Evolutionary conservation across 768 basidiomycete species (phyloP), one percentile per base, ranked within the genome.

Genomic region (Fomitopsis serialis): DNA sequence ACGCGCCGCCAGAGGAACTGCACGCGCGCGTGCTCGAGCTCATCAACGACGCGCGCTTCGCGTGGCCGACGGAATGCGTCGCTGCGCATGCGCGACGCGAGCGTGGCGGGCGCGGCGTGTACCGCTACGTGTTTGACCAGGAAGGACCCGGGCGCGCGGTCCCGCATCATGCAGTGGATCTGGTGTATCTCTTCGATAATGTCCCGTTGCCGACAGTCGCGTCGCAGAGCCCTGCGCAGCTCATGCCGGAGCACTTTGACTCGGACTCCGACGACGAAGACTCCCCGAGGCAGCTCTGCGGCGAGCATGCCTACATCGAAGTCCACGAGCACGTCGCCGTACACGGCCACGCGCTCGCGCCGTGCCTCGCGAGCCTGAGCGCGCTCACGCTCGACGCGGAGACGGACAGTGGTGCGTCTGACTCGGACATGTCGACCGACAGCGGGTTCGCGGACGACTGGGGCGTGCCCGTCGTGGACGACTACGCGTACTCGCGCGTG

Each of bases 71-170:
- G 1, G 83, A 91, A 23, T 80, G 82, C 56, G 70, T 85, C 34
- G 78, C 77, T 2, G 70, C 76, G 48, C 75, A 74, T 50, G 76
- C 79, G 1, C 74, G 74, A 50, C 71, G 67, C 17, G 78, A 75
- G 45, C 72, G 79, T 2, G 75, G 76, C 13, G 85, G 81, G 1
- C 72, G 72, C 37, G 78, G 78, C n/a, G 86, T 89, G 5, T 91
- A 83, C 82, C 77, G 89, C 53, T 91, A 87, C 60, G 81, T 88
- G 17, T 91, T 91, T 63, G 89, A 91, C 67, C 89, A 91, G 69
- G 89, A 88, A 60, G 80, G 84, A 1, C 85, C 87, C 9, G 72
- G 76, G 22, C 74, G 80, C 45, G 80, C 81, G 13, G 65, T 80
- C 19, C 80, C 87, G 2, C 87, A 88, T 62, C 85, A 89, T 63